phyloP scores from a whole-genome alignment of 2,329 filamentous ascomycete genomes.

The Tolypocladium paradoxum region DNA sequence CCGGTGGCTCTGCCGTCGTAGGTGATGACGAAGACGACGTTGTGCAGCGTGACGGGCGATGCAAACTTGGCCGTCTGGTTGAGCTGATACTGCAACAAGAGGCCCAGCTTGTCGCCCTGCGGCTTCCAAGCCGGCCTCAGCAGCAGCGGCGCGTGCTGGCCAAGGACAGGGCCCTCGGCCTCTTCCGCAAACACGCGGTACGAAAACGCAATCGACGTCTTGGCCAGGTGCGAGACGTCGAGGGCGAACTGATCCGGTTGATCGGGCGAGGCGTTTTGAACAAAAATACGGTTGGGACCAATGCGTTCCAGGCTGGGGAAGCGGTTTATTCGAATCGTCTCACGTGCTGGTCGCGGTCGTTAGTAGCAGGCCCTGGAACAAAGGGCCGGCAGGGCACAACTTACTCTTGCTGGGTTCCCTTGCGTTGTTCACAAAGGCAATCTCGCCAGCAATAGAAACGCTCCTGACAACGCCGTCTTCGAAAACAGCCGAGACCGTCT shows the following conservation, averaged over 20 bases:
- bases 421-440: conserved; percentile 73
- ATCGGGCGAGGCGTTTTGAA: conserved; percentile 54
- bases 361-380: background rate
- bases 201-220: conserved; percentile 76
- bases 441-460: conserved; percentile 72
- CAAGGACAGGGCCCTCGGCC: conserved; percentile 29
- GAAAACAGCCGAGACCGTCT: conserved; percentile 80
- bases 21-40: conserved; percentile 62
- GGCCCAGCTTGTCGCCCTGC: conserved; percentile 73
- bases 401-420: conserved; percentile 39
- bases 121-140: conserved; percentile 73
- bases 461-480: conserved; percentile 61
- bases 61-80: conserved; percentile 54
- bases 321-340: conserved; percentile 76
- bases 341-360: conserved; percentile 28
- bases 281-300: conserved; percentile 85
- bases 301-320: conserved; percentile 84
- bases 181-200: conserved; percentile 75
- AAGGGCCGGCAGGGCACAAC: conserved; percentile 10
- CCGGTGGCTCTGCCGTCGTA: conserved; percentile 58
- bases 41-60: conserved; percentile 42
- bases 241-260: conserved; percentile 72
- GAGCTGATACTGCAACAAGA: conserved; percentile 73
- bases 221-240: conserved; percentile 59
- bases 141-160: conserved; percentile 57